A percentile compares a stretch with the other conserved stretches of the same genome.
Evolutionary conservation across 2,329 filamentous ascomycete species (phyloP).

Genomic region (Hypoxylon sp.): DNA sequence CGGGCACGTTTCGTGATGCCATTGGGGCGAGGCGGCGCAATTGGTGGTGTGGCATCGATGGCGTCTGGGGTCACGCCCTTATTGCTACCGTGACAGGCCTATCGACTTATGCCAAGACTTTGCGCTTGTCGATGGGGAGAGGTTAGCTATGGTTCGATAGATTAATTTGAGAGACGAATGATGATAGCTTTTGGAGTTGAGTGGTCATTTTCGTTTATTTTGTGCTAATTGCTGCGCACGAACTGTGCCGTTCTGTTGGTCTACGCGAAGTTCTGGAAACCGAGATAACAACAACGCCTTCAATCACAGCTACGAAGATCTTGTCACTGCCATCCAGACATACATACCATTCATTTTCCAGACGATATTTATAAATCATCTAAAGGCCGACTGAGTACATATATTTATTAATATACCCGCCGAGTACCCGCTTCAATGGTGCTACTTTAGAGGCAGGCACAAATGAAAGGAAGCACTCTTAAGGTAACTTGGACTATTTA

Average conservation of each 20-base stretch:
- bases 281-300: background rate
- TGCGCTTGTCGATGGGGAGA: background rate
- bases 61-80: background rate
- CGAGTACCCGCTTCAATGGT: too few species aligned
- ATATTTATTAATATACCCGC: background rate
- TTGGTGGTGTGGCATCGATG: background rate
- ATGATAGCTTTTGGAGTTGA: background rate
- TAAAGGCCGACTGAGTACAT: background rate
- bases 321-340: background rate
- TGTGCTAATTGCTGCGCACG: background rate
- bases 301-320: background rate
- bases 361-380: too few species aligned
- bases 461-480: too few species aligned
- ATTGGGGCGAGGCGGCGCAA: background rate
- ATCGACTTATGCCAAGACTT: slow-evolving; percentile 7
- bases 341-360: too few species aligned
- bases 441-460: too few species aligned
- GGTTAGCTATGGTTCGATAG: background rate
- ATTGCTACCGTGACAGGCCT: slow-evolving; percentile 1
- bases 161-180: background rate
- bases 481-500: too few species aligned
- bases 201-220: background rate
- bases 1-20: background rate
- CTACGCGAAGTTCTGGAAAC: background rate
- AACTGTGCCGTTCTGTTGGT: background rate